Conservation (phyloP, 176 grass and related monocot species). For the Olyra latifolia region DNA sequence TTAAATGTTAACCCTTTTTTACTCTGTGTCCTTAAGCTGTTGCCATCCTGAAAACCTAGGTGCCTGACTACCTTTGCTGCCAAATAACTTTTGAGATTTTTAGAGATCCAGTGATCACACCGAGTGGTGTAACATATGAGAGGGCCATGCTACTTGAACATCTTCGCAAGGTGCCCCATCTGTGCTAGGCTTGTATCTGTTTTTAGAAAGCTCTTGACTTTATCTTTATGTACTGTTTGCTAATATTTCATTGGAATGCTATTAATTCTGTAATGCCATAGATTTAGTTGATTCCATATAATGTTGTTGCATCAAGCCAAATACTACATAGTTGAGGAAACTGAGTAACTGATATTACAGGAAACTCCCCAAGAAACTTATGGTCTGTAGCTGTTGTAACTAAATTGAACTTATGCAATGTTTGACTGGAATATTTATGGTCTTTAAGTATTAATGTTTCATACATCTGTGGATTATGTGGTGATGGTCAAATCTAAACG, state of each 20-base stretch:
- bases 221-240: background rate
- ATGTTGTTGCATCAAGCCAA: background rate
- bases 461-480: background rate
- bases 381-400: background rate
- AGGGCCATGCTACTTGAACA: conserved; percentile 72
- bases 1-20: background rate
- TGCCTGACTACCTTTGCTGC: conserved; percentile 85
- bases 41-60: conserved; percentile 45
- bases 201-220: background rate
- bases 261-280: background rate
- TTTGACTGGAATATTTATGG: background rate
- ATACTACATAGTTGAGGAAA: background rate
- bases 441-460: background rate
- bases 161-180: conserved; percentile 50
- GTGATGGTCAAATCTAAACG: background rate
- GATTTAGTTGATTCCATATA: background rate
- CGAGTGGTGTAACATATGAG: conserved; percentile 88
- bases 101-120: conserved; percentile 86
- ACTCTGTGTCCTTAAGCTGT: conserved; percentile 17
- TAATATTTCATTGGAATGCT: background rate
- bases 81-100: conserved; percentile 87
- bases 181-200: background rate
- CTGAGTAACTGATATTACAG: background rate
- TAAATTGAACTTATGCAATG: background rate
- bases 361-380: background rate